Evolutionary conservation across 2,329 filamentous ascomycete species (phyloP).

Genomic region (Atkinsonella texensis): DNA sequence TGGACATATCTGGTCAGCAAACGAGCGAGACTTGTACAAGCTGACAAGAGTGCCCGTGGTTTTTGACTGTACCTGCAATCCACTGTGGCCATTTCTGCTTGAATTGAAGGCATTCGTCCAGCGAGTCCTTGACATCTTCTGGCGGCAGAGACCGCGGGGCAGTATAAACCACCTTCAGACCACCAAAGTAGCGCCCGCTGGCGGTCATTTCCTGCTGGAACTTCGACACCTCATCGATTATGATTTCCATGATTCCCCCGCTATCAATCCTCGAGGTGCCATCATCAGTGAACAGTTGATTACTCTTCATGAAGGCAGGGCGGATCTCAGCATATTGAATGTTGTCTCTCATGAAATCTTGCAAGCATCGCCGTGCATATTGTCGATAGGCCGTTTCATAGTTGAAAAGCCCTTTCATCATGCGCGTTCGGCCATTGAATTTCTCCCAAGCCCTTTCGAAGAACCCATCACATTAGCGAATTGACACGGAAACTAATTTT

Average conservation of each 20-base stretch:
- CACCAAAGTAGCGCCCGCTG: slow-evolving; percentile 37
- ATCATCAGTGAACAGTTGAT: slow-evolving; percentile 48
- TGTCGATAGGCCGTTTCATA: slow-evolving; percentile 49
- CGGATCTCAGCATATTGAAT: slow-evolving; percentile 63
- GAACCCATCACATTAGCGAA: background rate
- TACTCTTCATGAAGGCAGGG: slow-evolving; percentile 54
- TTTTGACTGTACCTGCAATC: slow-evolving; percentile 41
- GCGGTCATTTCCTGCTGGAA: slow-evolving; percentile 28
- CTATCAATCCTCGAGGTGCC: slow-evolving; percentile 42
- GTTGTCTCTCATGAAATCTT: slow-evolving; percentile 50
- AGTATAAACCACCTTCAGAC: slow-evolving; percentile 61
- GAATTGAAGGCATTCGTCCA: slow-evolving; percentile 49
- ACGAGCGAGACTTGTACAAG: slow-evolving; percentile 13
- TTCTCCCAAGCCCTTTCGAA: slow-evolving; percentile 38
- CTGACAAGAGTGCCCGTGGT: background rate
- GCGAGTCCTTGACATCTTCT: slow-evolving; percentile 34
- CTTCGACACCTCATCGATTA: slow-evolving; percentile 38
- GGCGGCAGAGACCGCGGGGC: slow-evolving; percentile 49
- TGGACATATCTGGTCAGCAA: slow-evolving; percentile 14
- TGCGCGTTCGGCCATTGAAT: slow-evolving; percentile 58
- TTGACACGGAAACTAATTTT: background rate
- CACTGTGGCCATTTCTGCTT: slow-evolving; percentile 44
- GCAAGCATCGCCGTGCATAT: slow-evolving; percentile 48
- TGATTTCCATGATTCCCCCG: slow-evolving; percentile 46
- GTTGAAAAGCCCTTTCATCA: slow-evolving; percentile 62